Base-by-base conservation (phyloP, 768 basidiomycete genomes). In the Hirschioporus abietinus region DNA sequence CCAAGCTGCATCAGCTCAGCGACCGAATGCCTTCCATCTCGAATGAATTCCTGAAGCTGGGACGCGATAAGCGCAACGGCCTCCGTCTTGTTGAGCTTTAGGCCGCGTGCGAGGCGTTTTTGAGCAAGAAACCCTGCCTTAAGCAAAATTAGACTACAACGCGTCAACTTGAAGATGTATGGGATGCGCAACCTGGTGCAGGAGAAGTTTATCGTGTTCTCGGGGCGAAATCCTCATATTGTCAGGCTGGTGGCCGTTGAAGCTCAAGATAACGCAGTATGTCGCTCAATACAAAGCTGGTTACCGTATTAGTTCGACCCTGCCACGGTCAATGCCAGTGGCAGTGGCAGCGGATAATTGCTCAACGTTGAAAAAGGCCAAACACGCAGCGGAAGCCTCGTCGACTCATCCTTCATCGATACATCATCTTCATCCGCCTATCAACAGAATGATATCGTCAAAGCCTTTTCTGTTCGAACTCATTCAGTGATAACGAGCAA, bases 1-100 rank as follows among this genome's bases (percentile, higher is more conserved):
- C 97, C 97, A 71, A 91, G 81, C 62, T 93, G 88, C 96, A 96
- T 96, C n/a, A 99, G 79, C 68, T 98, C 86, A 0, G 93, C 84
- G 9, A 99, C 96, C 0, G 88, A 86, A 74, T 95, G 84, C 18
- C 77, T 74, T 2, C 96, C 96, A 90, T 99, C 97, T 10, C 97
- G 84, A 71, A 97, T 96, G 62, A 88, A 86, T 76, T 98, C 96
- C 71, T 99, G 96, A 1, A 98, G 85, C 71, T 93, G 91, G n/a
- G 87, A 87, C 1, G 95, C 89, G 69, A 99, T 95, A 9, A 99
- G 84, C 1, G 93, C 95, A 17, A 88, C 85, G 0, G 95, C 90
- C 78, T 99, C 97, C 2, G 92, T 85, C 68, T 88, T 79, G 77
- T 99, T 99, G 65, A 99, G 85, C 65, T 84, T 84, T 36, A 96